Evolutionary conservation across 306 rosid species (phyloP).

Genomic region (Luffa aegyptiaca): DNA sequence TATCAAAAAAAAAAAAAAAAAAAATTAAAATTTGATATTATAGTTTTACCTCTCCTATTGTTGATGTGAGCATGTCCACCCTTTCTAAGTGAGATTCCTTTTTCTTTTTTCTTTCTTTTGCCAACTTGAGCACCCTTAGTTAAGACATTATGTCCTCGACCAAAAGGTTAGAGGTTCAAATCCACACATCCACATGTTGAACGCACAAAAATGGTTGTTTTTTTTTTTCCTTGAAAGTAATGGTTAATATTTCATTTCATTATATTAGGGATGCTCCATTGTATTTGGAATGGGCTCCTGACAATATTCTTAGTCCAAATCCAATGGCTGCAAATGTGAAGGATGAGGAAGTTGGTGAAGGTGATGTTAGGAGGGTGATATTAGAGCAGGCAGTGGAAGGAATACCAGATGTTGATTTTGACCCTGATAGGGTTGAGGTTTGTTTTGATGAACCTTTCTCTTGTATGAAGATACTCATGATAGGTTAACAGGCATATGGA

Average conservation of each 20-base stretch:
- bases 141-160: not conserved
- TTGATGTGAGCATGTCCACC: not conserved
- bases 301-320: slow-evolving; percentile 46
- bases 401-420: slow-evolving; percentile 53
- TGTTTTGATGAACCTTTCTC: slow-evolving; percentile 14
- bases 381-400: slow-evolving; percentile 54
- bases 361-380: slow-evolving; percentile 50
- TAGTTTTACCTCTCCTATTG: not conserved
- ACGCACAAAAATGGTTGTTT: not conserved
- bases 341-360: slow-evolving; percentile 32
- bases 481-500: not conserved
- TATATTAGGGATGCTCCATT: slow-evolving; percentile 71
- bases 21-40: not conserved
- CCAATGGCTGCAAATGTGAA: slow-evolving; percentile 31
- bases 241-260: slow-evolving; percentile 2
- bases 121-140: not conserved
- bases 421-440: slow-evolving; percentile 92
- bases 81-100: not conserved
- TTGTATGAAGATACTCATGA: not conserved
- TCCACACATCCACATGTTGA: not conserved
- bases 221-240: not conserved
- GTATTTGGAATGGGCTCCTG: slow-evolving; percentile 96
- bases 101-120: not conserved
- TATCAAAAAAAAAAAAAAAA: too few species aligned
- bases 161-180: not conserved